A percentile compares a stretch with the other conserved stretches of the same genome.
These are phyloP conservation scores for Cyclocybe aegerita DNA, from an alignment of 768 basidiomycete genomes.

Conservation along the genomic window DNA sequence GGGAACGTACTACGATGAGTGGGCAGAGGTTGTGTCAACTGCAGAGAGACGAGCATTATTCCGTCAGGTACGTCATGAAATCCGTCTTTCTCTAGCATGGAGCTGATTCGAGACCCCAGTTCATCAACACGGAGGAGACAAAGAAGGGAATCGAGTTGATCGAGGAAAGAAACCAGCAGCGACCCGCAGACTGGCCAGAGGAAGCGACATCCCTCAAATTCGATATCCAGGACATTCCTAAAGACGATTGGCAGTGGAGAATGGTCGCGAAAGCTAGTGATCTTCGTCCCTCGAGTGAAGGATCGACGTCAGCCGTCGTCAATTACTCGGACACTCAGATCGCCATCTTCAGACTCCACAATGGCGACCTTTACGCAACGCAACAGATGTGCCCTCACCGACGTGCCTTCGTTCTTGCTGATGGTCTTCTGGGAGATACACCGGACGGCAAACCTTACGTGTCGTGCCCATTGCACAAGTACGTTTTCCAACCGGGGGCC, in stretches of 20 bases:
- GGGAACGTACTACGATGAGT: slow-evolving; percentile 67
- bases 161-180: slow-evolving; percentile 57
- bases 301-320: slow-evolving; percentile 51
- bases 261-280: slow-evolving; percentile 48
- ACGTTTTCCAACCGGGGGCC: slow-evolving; percentile 41
- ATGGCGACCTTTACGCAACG: slow-evolving; percentile 58
- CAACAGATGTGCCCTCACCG: slow-evolving; percentile 62
- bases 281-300: slow-evolving; percentile 42
- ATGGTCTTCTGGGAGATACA: slow-evolving; percentile 69
- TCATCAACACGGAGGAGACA: slow-evolving; percentile 60
- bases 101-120: slow-evolving; percentile 52
- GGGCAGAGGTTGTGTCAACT: slow-evolving; percentile 59
- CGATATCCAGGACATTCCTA: slow-evolving; percentile 36
- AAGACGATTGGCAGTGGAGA: slow-evolving; percentile 57
- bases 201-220: slow-evolving; percentile 49
- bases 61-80: slow-evolving; percentile 12
- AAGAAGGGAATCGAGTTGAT: slow-evolving; percentile 48
- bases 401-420: slow-evolving; percentile 68
- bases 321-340: slow-evolving; percentile 67
- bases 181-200: slow-evolving; percentile 72
- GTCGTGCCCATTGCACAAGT: slow-evolving; percentile 16
- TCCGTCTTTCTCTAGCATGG: slow-evolving; percentile 25
- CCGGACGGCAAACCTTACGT: slow-evolving; percentile 46
- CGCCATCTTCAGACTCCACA: slow-evolving; percentile 65
- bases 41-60: slow-evolving; percentile 14